phyloP scores from a whole-genome alignment of 2,329 filamentous ascomycete genomes.

The Acephala macrosclerotiorum region DNA sequence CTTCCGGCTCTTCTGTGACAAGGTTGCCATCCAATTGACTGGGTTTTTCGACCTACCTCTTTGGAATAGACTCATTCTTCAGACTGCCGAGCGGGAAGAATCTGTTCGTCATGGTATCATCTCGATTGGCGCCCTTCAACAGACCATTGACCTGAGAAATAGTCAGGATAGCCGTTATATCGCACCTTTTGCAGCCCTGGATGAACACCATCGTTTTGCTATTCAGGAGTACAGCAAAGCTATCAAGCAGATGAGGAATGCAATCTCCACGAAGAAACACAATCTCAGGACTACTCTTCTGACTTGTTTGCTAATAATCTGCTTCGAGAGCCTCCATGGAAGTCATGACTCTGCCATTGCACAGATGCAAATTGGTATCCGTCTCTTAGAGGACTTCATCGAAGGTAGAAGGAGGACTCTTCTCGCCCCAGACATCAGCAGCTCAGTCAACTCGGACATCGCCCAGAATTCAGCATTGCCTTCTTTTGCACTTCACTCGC shows the following conservation, averaged over 20 bases:
- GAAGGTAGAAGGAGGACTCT: conserved; percentile 33
- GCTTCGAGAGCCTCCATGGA: conserved; percentile 30
- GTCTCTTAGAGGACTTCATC: conserved; percentile 38
- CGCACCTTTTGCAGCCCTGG: neutral
- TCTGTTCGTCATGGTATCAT: conserved; percentile 1
- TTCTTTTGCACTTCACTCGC: conserved; percentile 19
- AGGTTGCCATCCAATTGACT: neutral
- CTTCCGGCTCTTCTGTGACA: conserved; percentile 7
- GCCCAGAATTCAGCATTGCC: neutral
- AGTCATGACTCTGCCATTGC: conserved; percentile 26
- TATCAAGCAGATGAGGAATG: conserved; percentile 28
- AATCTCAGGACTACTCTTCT: conserved; percentile 27
- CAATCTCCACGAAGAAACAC: conserved; percentile 15
- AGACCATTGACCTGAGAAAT: neutral
- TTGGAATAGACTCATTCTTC: conserved; percentile 8
- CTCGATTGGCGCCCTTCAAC: conserved; percentile 1
- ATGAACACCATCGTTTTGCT: neutral
- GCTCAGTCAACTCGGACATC: neutral
- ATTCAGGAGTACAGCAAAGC: conserved; percentile 29
- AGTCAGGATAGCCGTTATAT: neutral
- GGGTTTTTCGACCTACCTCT: conserved; percentile 2
- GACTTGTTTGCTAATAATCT: conserved; percentile 29
- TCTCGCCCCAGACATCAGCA: neutral
- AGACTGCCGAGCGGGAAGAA: conserved; percentile 8
- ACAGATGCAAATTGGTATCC: conserved; percentile 27